Base-by-base conservation (phyloP, 1,284 basidiomycete genomes). In the Phaffia rhodozyma region DNA sequence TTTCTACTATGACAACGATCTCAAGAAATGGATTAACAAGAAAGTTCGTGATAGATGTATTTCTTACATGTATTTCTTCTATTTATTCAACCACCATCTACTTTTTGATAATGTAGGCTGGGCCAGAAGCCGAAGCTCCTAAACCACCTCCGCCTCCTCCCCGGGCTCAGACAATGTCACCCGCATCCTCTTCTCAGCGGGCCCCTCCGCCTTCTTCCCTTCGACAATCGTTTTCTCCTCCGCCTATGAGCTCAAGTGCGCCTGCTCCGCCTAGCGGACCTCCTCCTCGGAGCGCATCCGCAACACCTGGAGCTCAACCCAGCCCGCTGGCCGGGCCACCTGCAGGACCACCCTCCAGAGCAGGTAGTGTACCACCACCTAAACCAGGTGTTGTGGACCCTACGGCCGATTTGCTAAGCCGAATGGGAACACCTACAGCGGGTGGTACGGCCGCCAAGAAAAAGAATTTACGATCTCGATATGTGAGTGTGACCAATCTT, bases 11-110 rank as follows among this genome's bases (percentile, higher is more conserved):
- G 96, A 99, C 75, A 86, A 88, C 70, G 91, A 97, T 27, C 82
- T 87, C 67, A 96, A 96, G 76, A 83, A 87, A 67, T 99, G 96
- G 96, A 86, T 98, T 25, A 93, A 97, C 75, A 93, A 89, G 77
- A 92, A 88, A 76, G 90, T 89, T 69, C 73, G 80, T 71, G 16
- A 25, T 23, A 66, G 5, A 32, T 55, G 23, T 34, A 34, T 34
- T 34, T 25, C 57, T 51, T 3, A 32, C 25, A 18, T 29, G n/a
- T 16, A 29, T 9, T 29, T 52, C 11, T 48, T 23, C 50, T 50
- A 9, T 25, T 32, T 52, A 11, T 43, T 9, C 56, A 43, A 72
- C 38, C 38, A 60, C 32, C 62, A 32, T 66, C 58, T 51, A 6
- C 34, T 27, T 61, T 57, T 50, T 25, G 64, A 2, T 34, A 21